Percentiles rank a stretch among this genome's conserved stretches.
phyloP scores from a whole-genome alignment of 176 grass and related monocot species.

The Raddia distichophylla region DNA sequence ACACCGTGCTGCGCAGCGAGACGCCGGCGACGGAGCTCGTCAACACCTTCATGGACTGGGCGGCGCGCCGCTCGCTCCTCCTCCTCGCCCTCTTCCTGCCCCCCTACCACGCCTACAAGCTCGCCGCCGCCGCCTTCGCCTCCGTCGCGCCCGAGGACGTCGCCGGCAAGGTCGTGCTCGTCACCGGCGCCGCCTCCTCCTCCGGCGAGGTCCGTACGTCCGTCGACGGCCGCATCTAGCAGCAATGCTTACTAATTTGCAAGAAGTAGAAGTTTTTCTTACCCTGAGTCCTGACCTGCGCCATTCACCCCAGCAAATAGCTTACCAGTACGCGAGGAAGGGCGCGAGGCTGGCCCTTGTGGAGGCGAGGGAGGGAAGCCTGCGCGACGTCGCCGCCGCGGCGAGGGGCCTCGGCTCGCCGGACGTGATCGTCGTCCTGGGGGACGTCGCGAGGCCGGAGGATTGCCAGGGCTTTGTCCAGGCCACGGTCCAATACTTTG shows the following conservation, averaged over 20 bases:
- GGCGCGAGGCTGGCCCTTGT: conserved; percentile 52
- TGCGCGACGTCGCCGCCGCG: conserved; percentile 41
- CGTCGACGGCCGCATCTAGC: too few relatives aligned
- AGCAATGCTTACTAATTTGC: too few relatives aligned
- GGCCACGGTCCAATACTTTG: conserved; percentile 54
- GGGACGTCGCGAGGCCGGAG: conserved; percentile 50
- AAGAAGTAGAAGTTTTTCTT: not conserved
- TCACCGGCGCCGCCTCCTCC: conserved; percentile 71
- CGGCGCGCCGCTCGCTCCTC: conserved; percentile 40
- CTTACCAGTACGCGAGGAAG: conserved; percentile 63
- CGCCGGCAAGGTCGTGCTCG: conserved; percentile 60
- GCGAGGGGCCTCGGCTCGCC: conserved; percentile 41
- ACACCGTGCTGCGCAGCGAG: conserved; percentile 56
- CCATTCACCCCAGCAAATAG: conserved; percentile 48
- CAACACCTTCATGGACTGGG: conserved; percentile 62
- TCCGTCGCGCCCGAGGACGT: conserved; percentile 53
- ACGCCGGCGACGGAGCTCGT: conserved; percentile 55
- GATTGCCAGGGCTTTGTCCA: conserved; percentile 55
- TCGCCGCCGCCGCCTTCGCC: conserved; percentile 43
- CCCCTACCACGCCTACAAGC: conserved; percentile 60
- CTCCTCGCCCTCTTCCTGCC: conserved; percentile 53
- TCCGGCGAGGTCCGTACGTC: conserved; percentile 56
- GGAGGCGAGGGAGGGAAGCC: conserved; percentile 50
- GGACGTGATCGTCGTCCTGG: conserved; percentile 49
- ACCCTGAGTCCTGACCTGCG: too few relatives aligned